Percentiles rank a stretch among this genome's conserved stretches.
Conservation (phyloP, 176 grass and related monocot genomes). For the Stipa capillata region DNA sequence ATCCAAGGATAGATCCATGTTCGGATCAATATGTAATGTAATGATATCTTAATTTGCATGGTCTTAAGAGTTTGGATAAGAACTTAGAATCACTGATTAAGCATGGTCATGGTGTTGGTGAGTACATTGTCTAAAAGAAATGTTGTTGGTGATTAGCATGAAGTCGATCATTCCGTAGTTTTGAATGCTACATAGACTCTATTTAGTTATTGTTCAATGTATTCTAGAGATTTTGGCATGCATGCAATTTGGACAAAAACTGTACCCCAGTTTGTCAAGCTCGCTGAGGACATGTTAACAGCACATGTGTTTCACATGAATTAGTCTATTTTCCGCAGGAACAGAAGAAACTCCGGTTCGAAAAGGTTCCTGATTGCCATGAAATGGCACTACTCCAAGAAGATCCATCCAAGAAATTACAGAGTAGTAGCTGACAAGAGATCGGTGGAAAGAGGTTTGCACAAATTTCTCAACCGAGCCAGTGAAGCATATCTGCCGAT, state of each 20-base stretch:
- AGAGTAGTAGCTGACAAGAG: conserved; percentile 10
- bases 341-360: too few relatives aligned
- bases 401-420: not conserved
- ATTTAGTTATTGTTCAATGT: not conserved
- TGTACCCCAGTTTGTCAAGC: not conserved
- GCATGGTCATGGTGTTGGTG: too few relatives aligned
- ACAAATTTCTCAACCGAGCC: not conserved
- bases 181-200: not conserved
- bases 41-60: not conserved
- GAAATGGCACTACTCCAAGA: not conserved
- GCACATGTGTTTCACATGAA: not conserved
- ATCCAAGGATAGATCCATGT: not conserved
- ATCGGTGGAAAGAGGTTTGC: not conserved
- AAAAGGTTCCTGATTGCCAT: not conserved
- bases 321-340: not conserved
- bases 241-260: not conserved
- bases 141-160: not conserved
- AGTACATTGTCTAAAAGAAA: too few relatives aligned
- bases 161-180: not conserved
- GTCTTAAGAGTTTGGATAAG: not conserved
- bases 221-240: not conserved
- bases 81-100: not conserved
- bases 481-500: not conserved
- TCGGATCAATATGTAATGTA: not conserved
- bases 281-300: not conserved